Base-by-base conservation (phyloP, 352 stramenopile genomes). In the Pythium pyrilobum region DNA sequence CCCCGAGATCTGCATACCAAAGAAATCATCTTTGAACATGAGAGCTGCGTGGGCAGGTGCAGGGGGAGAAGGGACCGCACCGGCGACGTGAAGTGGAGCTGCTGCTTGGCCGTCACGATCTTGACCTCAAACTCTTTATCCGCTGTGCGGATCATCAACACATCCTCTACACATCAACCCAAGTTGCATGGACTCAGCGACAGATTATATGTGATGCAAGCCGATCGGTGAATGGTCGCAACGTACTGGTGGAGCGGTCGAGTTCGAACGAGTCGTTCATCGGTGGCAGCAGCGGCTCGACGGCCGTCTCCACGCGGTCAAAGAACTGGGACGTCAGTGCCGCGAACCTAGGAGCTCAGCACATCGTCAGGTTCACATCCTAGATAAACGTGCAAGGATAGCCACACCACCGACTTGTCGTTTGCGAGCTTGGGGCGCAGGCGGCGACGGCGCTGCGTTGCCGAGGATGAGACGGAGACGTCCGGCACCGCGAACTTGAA, bases 81-180 rank as follows among this genome's bases (percentile, higher is more conserved):
- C n/a, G 79, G 79, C 32, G 79, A 86, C 6, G 64, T 72, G 57
- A 89, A 81, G 43, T 79, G 66, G 49, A 89, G 72, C 52, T 87
- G 79, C 67, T 89, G 79, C 65, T 85, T 87, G 46, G 63, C 50
- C 18, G 62, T 16, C 38, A 83, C 40, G 41, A 85, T 66, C 23
- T 80, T 72, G 45, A 92, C 62, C 54, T 74, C 66, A 52, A 92
- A 92, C 46, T 83, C 72, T 32, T 85, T 74, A 32, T 40, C n/a
- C 38, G 68, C 70, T 13, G 72, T 64, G 24, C 64, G 64, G 31
- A 89, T 78, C 43, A 70, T 66, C n/a, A 92, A 46, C 25, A 67
- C 61, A 16, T 43, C 52, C 41, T 68, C 67, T 84, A 31, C 29
- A 37, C 16, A 50, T 7, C 25, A 7, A 15, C 21, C 16, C 39